These are phyloP conservation scores for Acanthochlamys bracteata DNA, from an alignment of 106 monocot species.

Conservation along the genomic window DNA sequence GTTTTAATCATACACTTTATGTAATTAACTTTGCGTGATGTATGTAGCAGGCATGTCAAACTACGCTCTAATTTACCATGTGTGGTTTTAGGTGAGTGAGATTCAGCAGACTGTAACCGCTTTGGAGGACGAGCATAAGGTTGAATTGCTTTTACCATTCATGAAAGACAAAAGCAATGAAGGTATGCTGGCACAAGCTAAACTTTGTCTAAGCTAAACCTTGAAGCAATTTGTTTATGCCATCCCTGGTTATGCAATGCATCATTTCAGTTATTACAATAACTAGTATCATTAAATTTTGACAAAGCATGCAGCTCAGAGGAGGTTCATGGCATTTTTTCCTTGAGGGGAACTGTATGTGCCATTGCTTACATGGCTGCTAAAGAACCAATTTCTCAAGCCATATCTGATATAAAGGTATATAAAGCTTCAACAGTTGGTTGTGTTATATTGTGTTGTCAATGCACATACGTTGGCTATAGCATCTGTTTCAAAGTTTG, in stretches of 20 bases:
- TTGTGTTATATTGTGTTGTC: too few species aligned
- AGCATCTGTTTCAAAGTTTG: too few species aligned
- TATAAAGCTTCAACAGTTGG: too few species aligned
- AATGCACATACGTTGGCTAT: too few species aligned
- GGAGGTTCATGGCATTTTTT: constrained; percentile 54
- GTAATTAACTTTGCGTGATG: too few species aligned
- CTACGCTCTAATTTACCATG: too few species aligned
- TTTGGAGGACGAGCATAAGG: constrained; percentile 31
- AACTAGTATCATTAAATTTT: constrained; percentile 25
- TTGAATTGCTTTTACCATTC: constrained; percentile 82
- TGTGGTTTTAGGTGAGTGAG: constrained; percentile 34
- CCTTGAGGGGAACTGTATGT: constrained; percentile 55
- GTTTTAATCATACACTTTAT: too few species aligned
- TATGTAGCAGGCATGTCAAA: too few species aligned
- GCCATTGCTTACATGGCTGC: constrained; percentile 67
- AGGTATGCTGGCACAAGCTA: constrained; percentile 24
- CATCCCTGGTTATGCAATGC: too few species aligned
- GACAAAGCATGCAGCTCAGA: constrained; percentile 52
- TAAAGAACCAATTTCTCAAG: constrained; percentile 57
- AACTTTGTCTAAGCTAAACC: too few species aligned
- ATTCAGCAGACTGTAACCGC: constrained; percentile 18
- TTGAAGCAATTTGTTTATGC: too few species aligned
- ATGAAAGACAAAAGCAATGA: constrained; percentile 32
- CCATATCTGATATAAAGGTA: constrained; percentile 87
- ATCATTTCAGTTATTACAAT: too few species aligned